These are phyloP conservation scores for Penicillium brevicompactum DNA, from an alignment of 2,329 filamentous ascomycete species.

Conservation along the genomic window DNA sequence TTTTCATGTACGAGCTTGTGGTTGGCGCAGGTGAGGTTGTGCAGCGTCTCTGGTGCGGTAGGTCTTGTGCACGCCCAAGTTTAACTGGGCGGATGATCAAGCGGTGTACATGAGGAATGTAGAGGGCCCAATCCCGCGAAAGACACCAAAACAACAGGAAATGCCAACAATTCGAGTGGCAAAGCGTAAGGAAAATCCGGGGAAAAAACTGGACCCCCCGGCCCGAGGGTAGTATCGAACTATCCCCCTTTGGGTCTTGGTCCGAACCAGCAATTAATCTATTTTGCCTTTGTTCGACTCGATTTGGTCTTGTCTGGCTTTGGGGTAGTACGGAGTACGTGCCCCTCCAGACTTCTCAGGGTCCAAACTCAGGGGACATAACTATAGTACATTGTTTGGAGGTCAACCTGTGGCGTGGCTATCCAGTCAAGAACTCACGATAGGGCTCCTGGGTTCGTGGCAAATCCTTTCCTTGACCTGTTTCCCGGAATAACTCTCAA, in stretches of 20 bases:
- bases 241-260: constrained; percentile 4
- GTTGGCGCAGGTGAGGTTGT: constrained; percentile 1
- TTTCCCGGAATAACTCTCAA: not conserved
- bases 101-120: not conserved
- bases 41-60: not conserved
- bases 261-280: constrained; percentile 2
- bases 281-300: not conserved
- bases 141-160: not conserved
- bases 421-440: not conserved
- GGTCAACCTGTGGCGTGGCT: not conserved
- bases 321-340: not conserved
- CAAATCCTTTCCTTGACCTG: no score
- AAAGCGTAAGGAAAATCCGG: constrained; percentile 10
- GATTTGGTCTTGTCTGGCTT: not conserved
- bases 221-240: constrained; percentile 9
- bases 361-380: constrained; percentile 4
- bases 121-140: not conserved
- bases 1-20: not conserved
- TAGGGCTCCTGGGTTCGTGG: no score
- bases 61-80: not conserved
- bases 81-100: not conserved
- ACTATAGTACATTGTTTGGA: not conserved
- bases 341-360: not conserved
- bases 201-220: constrained; percentile 3
- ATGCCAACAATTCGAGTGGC: not conserved